Evolutionary conservation across 2,329 filamentous ascomycete genomes (phyloP).

Genomic region (Ceratocystis harringtonii): DNA sequence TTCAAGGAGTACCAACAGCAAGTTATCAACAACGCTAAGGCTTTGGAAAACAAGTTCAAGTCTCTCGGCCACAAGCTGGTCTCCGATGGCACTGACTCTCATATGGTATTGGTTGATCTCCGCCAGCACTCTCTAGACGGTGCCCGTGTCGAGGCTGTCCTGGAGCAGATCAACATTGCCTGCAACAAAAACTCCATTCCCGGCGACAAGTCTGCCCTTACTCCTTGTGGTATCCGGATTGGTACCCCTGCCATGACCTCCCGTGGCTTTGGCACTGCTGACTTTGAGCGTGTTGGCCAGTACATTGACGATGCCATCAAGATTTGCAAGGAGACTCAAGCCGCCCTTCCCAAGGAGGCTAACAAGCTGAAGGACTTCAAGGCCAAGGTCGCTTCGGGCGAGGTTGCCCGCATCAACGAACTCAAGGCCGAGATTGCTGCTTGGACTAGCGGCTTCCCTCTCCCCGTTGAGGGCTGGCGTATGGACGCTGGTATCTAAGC

Average conservation of each 20-base stretch:
- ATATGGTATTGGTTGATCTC: slow-evolving; percentile 92
- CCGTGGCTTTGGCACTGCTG: slow-evolving; percentile 79
- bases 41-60: slow-evolving; percentile 73
- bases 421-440: slow-evolving; percentile 77
- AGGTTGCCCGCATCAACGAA: slow-evolving; percentile 65
- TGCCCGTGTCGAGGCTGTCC: slow-evolving; percentile 84
- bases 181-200: slow-evolving; percentile 99
- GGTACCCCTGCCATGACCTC: slow-evolving; percentile 96
- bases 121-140: slow-evolving; percentile 78
- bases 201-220: slow-evolving; percentile 92
- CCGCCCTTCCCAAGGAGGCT: slow-evolving; percentile 75
- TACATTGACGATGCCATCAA: slow-evolving; percentile 87
- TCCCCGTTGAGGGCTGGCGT: slow-evolving; percentile 67
- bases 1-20: slow-evolving; percentile 91
- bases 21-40: slow-evolving; percentile 85
- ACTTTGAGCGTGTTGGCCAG: slow-evolving; percentile 76
- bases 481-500: slow-evolving; percentile 42
- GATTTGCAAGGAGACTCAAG: slow-evolving; percentile 79
- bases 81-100: slow-evolving; percentile 88
- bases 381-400: slow-evolving; percentile 67
- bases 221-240: slow-evolving; percentile 86
- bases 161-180: slow-evolving; percentile 96
- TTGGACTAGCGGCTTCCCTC: slow-evolving; percentile 83
- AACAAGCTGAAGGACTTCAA: slow-evolving; percentile 99
- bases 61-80: slow-evolving; percentile 85